Evolutionary conservation across 2,329 filamentous ascomycete genomes (phyloP).

Genomic region (Cercospora berteroae): DNA sequence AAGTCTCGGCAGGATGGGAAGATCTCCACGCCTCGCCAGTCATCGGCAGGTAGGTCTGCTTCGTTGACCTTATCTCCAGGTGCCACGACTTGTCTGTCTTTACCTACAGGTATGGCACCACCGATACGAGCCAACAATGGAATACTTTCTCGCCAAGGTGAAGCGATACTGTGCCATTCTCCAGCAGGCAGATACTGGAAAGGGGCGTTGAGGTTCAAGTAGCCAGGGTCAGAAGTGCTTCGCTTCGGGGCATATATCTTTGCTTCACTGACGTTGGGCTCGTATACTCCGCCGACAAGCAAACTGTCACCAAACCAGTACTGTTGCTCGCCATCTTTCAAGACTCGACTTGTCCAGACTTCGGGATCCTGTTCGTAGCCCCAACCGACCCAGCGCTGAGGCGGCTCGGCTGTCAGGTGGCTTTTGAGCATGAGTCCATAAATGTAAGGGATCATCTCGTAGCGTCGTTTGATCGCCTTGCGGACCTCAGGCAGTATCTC

Average conservation of each 20-base stretch:
- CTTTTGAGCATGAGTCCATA: conserved; percentile 65
- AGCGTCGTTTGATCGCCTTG: conserved; percentile 65
- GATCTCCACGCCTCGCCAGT: conserved; percentile 58
- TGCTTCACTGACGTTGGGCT: conserved; percentile 54
- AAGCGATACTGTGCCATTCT: conserved; percentile 53
- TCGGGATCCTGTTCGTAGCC: conserved; percentile 65
- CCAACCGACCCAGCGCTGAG: conserved; percentile 72
- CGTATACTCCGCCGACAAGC: conserved; percentile 66
- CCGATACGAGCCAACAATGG: conserved; percentile 57
- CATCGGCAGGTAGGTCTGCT: conserved; percentile 50
- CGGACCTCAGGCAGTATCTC: conserved; percentile 63
- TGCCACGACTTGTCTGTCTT: conserved; percentile 51
- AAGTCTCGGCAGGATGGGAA: conserved; percentile 51
- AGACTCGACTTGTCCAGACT: conserved; percentile 58
- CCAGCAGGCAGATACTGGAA: conserved; percentile 58
- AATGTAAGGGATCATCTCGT: conserved; percentile 69
- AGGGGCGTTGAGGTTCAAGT: conserved; percentile 61
- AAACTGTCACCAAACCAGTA: conserved; percentile 70
- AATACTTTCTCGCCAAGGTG: conserved; percentile 55
- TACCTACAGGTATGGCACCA: conserved; percentile 55
- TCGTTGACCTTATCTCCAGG: conserved; percentile 50
- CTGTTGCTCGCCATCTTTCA: conserved; percentile 66
- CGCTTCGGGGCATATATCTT: conserved; percentile 62
- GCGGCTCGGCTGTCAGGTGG: conserved; percentile 60
- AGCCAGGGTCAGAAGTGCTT: conserved; percentile 50